These are phyloP conservation scores for Candida nitratophila DNA, from an alignment of 805 yeast species.

Conservation along the genomic window DNA sequence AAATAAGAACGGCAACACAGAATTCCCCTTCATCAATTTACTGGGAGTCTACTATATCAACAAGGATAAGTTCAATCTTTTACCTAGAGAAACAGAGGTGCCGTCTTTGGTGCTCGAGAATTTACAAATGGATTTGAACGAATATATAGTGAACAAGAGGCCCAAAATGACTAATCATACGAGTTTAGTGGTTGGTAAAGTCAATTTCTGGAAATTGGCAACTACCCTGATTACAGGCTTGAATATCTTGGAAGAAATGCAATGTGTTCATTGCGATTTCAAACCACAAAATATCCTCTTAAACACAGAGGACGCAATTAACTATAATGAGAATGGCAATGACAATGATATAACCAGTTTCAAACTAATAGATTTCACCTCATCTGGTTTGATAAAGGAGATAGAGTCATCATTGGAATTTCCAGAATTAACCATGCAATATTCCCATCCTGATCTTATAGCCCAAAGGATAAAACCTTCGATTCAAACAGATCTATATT, in stretches of 20 bases:
- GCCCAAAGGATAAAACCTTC: conserved; percentile 7
- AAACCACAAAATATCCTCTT: conserved; percentile 39
- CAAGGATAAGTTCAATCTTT: conserved; percentile 16
- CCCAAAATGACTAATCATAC: too few species aligned
- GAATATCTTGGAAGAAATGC: conserved; percentile 16
- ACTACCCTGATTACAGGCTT: conserved; percentile 20
- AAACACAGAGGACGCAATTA: too few species aligned
- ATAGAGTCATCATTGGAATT: conserved; percentile 11
- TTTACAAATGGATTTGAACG: conserved; percentile 21
- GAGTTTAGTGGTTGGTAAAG: conserved; percentile 15
- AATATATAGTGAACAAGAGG: conserved; percentile 10
- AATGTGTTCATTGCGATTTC: conserved; percentile 39
- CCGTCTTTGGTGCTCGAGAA: conserved; percentile 23
- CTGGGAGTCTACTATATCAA: conserved; percentile 22
- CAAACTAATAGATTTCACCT: conserved; percentile 44
- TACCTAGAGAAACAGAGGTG: conserved; percentile 16
- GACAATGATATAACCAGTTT: conserved; percentile 22
- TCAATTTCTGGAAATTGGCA: conserved; percentile 27
- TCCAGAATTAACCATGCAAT: conserved; percentile 32
- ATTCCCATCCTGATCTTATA: conserved; percentile 20
- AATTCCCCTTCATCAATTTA: conserved; percentile 21
- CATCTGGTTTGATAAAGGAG: conserved; percentile 19
- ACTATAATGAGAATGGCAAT: too few species aligned
- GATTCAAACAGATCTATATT: conserved; percentile 32
- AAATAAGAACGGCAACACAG: not conserved